Percentiles rank a stretch among this genome's conserved stretches.
Conservation (phyloP, 2,329 filamentous ascomycete genomes). For the Aspergillus arachidicola region DNA sequence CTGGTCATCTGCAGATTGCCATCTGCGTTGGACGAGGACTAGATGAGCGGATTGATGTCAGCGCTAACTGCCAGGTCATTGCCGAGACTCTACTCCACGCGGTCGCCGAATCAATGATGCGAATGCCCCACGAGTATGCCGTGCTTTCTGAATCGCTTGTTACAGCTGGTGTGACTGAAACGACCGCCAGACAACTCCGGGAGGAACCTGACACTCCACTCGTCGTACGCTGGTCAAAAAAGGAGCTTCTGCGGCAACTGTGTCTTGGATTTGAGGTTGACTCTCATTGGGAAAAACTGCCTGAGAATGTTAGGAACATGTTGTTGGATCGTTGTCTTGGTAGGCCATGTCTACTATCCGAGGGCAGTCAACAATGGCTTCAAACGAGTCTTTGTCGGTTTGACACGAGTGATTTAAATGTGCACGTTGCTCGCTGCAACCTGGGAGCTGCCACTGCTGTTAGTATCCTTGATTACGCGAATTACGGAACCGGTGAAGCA, state of each 20-base stretch:
- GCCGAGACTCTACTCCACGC: slow-evolving; percentile 43
- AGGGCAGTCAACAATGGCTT: slow-evolving; percentile 48
- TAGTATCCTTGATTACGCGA: slow-evolving; percentile 35
- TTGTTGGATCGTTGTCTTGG: slow-evolving; percentile 52
- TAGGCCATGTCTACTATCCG: slow-evolving; percentile 43
- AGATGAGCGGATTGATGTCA: slow-evolving; percentile 35
- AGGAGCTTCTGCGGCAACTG: slow-evolving; percentile 50
- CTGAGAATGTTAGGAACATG: slow-evolving; percentile 48
- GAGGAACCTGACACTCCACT: slow-evolving; percentile 41
- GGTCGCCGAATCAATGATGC: slow-evolving; percentile 37
- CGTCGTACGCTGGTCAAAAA: slow-evolving; percentile 45
- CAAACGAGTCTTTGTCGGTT: slow-evolving; percentile 42
- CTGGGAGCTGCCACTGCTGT: slow-evolving; percentile 46
- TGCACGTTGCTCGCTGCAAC: slow-evolving; percentile 53
- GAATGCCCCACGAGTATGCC: slow-evolving; percentile 42
- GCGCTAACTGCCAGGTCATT: slow-evolving; percentile 41
- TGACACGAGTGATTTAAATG: slow-evolving; percentile 39
- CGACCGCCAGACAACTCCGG: slow-evolving; percentile 35
- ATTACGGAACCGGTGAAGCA: slow-evolving; percentile 31
- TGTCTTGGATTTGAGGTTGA: slow-evolving; percentile 55
- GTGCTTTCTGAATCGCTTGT: slow-evolving; percentile 37
- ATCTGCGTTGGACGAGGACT: slow-evolving; percentile 36
- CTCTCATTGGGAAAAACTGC: slow-evolving; percentile 55
- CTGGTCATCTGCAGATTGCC: slow-evolving; percentile 30
- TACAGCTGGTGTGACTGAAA: slow-evolving; percentile 36